These are phyloP conservation scores for Tetrahymena thermophila DNA, from an alignment of 73 alveolate genomes.

Conservation along the genomic window DNA sequence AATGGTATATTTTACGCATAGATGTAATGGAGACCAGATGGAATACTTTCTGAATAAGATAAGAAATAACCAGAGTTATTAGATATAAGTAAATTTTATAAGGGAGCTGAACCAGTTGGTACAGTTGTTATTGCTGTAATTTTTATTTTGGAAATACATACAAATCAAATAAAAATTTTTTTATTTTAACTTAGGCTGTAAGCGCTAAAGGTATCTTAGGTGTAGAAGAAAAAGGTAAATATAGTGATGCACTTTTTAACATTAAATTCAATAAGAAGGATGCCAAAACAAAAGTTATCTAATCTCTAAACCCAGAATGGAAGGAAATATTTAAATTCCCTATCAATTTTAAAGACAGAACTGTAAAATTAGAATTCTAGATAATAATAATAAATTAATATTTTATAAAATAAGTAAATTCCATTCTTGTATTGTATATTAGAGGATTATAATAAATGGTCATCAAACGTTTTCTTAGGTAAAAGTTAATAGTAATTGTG, in stretches of 20 bases:
- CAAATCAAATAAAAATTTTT: neutral
- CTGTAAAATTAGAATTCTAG: neutral
- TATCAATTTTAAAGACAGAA: neutral
- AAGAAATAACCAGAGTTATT: neutral
- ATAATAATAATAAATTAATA: neutral
- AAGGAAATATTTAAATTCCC: neutral
- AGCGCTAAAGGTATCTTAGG: neutral
- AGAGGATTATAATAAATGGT: neutral
- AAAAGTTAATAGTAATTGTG: neutral
- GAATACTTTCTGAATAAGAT: neutral
- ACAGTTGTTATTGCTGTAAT: neutral
- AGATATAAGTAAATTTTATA: neutral
- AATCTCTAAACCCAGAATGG: neutral
- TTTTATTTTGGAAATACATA: neutral
- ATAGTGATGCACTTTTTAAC: neutral
- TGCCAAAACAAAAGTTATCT: neutral
- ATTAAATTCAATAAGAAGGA: neutral
- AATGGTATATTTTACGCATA: slow-evolving; percentile 15
- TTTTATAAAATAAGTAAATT: neutral
- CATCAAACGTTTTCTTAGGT: neutral
- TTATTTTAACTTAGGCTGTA: neutral
- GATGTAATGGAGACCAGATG: slow-evolving; percentile 23
- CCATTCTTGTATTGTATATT: neutral
- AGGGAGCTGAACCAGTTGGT: neutral
- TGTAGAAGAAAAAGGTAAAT: neutral